phyloP scores from a whole-genome alignment of 2,329 filamentous ascomycete species.

The Aureobasidium sp. region DNA sequence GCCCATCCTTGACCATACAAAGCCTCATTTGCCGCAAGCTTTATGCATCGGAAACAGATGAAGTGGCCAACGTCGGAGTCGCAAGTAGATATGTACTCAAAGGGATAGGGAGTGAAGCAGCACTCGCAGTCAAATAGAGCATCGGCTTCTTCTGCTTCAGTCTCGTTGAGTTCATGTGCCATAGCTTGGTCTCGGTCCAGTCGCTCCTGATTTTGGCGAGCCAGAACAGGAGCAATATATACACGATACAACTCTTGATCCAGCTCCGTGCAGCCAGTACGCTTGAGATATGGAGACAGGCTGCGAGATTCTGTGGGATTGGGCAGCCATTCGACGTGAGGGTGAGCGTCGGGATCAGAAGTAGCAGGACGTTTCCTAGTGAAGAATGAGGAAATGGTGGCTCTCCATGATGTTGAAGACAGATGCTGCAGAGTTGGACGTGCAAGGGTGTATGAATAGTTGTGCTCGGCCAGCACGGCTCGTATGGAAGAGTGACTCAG shows the following conservation, averaged over 20 bases:
- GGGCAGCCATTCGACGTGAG: conserved; percentile 54
- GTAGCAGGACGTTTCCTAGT: conserved; percentile 52
- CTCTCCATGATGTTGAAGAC: conserved; percentile 68
- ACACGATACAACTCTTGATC: conserved; percentile 41
- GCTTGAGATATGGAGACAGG: conserved; percentile 52
- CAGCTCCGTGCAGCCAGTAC: conserved; percentile 53
- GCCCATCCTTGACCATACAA: conserved; percentile 91
- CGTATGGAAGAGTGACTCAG: conserved; percentile 65
- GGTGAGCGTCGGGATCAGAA: conserved; percentile 51
- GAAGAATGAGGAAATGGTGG: conserved; percentile 63
- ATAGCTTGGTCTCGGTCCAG: conserved; percentile 32
- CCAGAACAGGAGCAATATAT: conserved; percentile 35
- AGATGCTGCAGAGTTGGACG: conserved; percentile 60
- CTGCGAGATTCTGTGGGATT: conserved; percentile 40
- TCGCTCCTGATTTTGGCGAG: conserved; percentile 28
- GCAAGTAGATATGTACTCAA: conserved; percentile 70
- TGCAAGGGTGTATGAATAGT: conserved; percentile 68
- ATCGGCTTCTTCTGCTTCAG: conserved; percentile 37
- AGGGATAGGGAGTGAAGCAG: conserved; percentile 62
- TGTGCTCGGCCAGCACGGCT: conserved; percentile 71
- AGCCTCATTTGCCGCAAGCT: conserved; percentile 73
- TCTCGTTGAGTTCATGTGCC: conserved; percentile 40
- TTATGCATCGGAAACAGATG: conserved; percentile 75
- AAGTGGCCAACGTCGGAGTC: conserved; percentile 55
- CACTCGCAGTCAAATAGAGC: conserved; percentile 63